Evolutionary conservation across 768 basidiomycete genomes (phyloP).

Genomic region (Collybiopsis luxurians): DNA sequence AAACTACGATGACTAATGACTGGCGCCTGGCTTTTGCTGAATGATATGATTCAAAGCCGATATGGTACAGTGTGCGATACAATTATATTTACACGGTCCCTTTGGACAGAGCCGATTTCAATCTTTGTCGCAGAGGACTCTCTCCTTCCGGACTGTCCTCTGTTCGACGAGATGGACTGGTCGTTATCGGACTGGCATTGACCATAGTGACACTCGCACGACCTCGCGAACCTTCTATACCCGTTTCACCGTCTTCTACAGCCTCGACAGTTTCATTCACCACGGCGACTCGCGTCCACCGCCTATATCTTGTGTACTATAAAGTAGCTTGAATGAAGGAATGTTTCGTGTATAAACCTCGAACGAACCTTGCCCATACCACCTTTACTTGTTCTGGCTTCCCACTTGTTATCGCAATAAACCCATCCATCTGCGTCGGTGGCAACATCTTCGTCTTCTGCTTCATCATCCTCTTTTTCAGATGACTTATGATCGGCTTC

Average conservation of each 20-base stretch:
- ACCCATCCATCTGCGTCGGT: conserved; percentile 93
- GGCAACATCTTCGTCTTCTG: conserved; percentile 46
- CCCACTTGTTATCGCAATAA: conserved; percentile 96
- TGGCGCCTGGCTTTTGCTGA: neutral
- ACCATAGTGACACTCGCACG: neutral
- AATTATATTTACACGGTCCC: neutral
- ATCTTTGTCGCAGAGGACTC: conserved; percentile 9
- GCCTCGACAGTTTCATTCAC: conserved; percentile 70
- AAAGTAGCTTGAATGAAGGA: neutral
- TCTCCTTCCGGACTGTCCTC: neutral
- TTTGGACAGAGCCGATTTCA: conserved; percentile 5
- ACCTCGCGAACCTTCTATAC: conserved; percentile 15
- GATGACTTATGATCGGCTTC: conserved; percentile 22
- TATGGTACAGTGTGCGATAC: neutral
- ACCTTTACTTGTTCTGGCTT: conserved; percentile 66
- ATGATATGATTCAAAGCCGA: neutral
- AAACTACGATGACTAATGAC: neutral
- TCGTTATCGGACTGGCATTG: neutral
- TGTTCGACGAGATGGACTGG: neutral
- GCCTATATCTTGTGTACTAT: conserved; percentile 79
- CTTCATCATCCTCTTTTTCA: conserved; percentile 37
- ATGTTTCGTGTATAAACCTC: neutral
- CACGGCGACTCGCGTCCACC: conserved; percentile 85
- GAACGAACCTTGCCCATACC: conserved; percentile 77
- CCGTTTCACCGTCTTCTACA: conserved; percentile 38